phyloP scores from a whole-genome alignment of 1,284 basidiomycete species.

The Melampsora americana region DNA sequence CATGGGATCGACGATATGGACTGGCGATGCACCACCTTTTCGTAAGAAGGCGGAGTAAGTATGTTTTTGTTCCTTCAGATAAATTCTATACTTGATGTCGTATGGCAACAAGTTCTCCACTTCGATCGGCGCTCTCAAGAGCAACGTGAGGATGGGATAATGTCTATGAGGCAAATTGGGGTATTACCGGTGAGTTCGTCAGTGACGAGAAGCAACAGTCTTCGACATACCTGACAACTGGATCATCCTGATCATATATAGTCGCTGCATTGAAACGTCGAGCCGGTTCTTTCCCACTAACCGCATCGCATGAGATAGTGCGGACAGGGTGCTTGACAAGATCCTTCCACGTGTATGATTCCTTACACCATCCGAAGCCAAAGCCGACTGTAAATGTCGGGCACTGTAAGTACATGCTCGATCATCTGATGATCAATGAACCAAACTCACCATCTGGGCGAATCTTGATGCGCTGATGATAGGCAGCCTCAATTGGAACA shows the following conservation, averaged over 20 bases:
- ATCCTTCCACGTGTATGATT: conserved; percentile 84
- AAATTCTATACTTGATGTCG: conserved; percentile 89
- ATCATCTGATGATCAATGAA: conserved; percentile 18
- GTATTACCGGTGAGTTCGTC: neutral
- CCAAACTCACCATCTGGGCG: conserved; percentile 79
- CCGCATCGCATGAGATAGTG: conserved; percentile 80
- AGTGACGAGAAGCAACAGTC: neutral
- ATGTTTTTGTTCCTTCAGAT: conserved; percentile 90
- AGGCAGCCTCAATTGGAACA: conserved; percentile 86
- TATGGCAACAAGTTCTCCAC: conserved; percentile 94
- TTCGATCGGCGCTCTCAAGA: conserved; percentile 58
- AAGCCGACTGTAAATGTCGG: conserved; percentile 68
- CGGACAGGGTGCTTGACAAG: conserved; percentile 73
- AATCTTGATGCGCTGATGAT: conserved; percentile 74
- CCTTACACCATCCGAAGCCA: conserved; percentile 85
- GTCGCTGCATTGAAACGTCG: conserved; percentile 82
- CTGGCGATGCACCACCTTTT: conserved; percentile 90
- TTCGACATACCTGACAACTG: conserved; percentile 4
- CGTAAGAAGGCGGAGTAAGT: conserved; percentile 79
- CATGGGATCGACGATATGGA: conserved; percentile 91
- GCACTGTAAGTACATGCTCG: neutral
- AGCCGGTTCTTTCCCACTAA: conserved; percentile 75
- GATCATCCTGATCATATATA: conserved; percentile 39
- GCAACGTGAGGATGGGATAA: conserved; percentile 42
- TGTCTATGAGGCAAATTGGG: conserved; percentile 55